Percentiles rank a stretch among this genome's conserved stretches.
Conservation (phyloP, 2,329 filamentous ascomycete species). For the Colletotrichum plurivorum region DNA sequence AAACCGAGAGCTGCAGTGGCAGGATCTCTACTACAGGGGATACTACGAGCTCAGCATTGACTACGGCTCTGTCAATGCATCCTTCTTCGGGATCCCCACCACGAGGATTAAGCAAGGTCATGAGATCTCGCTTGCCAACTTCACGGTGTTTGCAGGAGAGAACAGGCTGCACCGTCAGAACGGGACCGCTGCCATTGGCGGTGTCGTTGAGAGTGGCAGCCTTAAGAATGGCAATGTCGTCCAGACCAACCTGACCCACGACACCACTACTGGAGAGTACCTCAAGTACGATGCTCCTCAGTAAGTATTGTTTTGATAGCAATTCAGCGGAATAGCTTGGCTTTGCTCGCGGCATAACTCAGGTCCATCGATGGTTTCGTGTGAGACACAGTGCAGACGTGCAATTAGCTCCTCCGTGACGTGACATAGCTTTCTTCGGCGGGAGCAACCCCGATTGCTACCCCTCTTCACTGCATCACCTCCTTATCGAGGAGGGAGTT, state of each 20-base stretch:
- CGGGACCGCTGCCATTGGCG: slow-evolving; percentile 51
- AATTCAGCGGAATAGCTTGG: not conserved
- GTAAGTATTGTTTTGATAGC: too few relatives aligned
- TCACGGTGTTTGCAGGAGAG: slow-evolving; percentile 74
- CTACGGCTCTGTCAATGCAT: slow-evolving; percentile 70
- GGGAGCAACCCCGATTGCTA: not conserved
- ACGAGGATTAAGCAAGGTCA: slow-evolving; percentile 71
- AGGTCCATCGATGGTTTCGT: too few relatives aligned
- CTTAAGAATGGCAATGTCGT: slow-evolving; percentile 62
- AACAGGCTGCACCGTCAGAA: slow-evolving; percentile 66
- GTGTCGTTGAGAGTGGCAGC: slow-evolving; percentile 66
- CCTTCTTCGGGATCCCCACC: slow-evolving; percentile 70
- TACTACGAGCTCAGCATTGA: slow-evolving; percentile 77
- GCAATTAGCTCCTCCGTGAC: too few relatives aligned
- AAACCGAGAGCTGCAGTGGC: slow-evolving; percentile 79
- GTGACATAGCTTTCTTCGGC: too few relatives aligned
- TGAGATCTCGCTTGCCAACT: slow-evolving; percentile 78
- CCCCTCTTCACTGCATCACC: not conserved
- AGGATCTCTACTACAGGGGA: slow-evolving; percentile 80
- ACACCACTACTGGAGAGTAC: slow-evolving; percentile 32
- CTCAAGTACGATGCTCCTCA: slow-evolving; percentile 21
- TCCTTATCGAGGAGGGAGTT: not conserved
- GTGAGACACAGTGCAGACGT: too few relatives aligned
- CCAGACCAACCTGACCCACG: slow-evolving; percentile 66
- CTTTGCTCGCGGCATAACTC: not conserved